Base-by-base conservation (phyloP, 2,329 filamentous ascomycete genomes). In the Talaromyces sp. region DNA sequence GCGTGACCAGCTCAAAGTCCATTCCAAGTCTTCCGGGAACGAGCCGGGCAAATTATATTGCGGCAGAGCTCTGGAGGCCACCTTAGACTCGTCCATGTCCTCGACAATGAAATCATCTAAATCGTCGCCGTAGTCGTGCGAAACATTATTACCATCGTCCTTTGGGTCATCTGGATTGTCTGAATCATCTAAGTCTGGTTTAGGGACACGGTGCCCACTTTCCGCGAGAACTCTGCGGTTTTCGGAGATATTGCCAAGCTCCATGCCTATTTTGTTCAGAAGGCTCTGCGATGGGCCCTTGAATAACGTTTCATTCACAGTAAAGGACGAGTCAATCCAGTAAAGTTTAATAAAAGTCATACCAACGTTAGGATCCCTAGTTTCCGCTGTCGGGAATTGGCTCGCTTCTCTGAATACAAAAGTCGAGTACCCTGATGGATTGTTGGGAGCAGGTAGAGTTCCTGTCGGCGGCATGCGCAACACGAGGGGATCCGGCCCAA, bases 331-430 rank as follows among this genome's bases (percentile, higher is more conserved):
- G 49, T 70, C 66, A 19, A 73, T 55, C 43, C 65, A 61, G 41
- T 75, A 72, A 32, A 73, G 64, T 49, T 75, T 75, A 29, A 72
- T 49, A n/a, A 75, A 56, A 17, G 52, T 66, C 27, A 67, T 37
- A 24, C 54, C 46, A 7, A 55, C 56, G 11, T 64, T 59, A 43
- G 64, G 56, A 4, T 58, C 36, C 20, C 56, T 52, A n/a, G 52
- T 63, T 24, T 52, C 45, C 11, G 53, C 33, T n/a, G 56, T 49
- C 20, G 56, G 54, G 6, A 60, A 56, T 51, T 69, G 58, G 7
- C 51, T 58, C 24, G 73, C 56, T 56, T 72, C 65, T 47, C 58
- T 67, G 49, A 75, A 72, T 3, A 68, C 35, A 19, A 75, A 63
- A 10, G 67, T 68, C 22, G 65, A 67, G 47, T 71, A 68, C 11